These are phyloP conservation scores for Fusarium avenaceum DNA, from an alignment of 2,329 filamentous ascomycete species.

Conservation along the genomic window DNA sequence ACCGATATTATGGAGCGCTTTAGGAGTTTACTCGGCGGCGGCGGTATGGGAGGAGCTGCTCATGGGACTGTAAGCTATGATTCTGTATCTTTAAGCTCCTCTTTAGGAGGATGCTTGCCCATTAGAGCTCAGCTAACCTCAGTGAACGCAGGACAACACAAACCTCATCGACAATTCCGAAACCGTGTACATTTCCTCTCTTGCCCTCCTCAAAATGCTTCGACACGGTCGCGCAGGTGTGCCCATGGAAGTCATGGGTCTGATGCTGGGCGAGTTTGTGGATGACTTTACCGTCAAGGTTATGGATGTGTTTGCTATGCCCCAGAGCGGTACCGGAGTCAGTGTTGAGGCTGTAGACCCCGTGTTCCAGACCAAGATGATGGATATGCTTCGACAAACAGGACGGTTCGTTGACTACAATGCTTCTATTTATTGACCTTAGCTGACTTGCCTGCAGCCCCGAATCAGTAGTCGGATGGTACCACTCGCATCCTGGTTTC, in stretches of 20 bases:
- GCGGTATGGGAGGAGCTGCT: slow-evolving; percentile 71
- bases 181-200: slow-evolving; percentile 98
- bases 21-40: slow-evolving; percentile 86
- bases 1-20: slow-evolving; percentile 83
- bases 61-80: slow-evolving; percentile 56
- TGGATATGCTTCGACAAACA: slow-evolving; percentile 99
- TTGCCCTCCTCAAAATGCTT: slow-evolving; percentile 98
- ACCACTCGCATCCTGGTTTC: slow-evolving; percentile 98
- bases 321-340: slow-evolving; percentile 96
- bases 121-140: slow-evolving; percentile 19
- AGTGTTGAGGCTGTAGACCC: slow-evolving; percentile 98
- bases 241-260: slow-evolving; percentile 99
- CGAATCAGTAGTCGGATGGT: slow-evolving; percentile 98
- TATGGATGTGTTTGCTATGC: slow-evolving; percentile 99
- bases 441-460: slow-evolving; percentile 68
- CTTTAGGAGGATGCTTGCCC: neutral
- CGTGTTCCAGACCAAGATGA: slow-evolving; percentile 99
- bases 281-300: slow-evolving; percentile 99
- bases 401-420: slow-evolving; percentile 76
- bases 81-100: slow-evolving; percentile 29
- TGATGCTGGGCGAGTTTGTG: slow-evolving; percentile 99
- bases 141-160: slow-evolving; percentile 78
- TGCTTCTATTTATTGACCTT: slow-evolving; percentile 5
- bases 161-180: slow-evolving; percentile 98
- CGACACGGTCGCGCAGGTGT: slow-evolving; percentile 97